These are phyloP conservation scores for Xylariaceae sp. DNA, from an alignment of 2,329 filamentous ascomycete species.

Conservation along the genomic window DNA sequence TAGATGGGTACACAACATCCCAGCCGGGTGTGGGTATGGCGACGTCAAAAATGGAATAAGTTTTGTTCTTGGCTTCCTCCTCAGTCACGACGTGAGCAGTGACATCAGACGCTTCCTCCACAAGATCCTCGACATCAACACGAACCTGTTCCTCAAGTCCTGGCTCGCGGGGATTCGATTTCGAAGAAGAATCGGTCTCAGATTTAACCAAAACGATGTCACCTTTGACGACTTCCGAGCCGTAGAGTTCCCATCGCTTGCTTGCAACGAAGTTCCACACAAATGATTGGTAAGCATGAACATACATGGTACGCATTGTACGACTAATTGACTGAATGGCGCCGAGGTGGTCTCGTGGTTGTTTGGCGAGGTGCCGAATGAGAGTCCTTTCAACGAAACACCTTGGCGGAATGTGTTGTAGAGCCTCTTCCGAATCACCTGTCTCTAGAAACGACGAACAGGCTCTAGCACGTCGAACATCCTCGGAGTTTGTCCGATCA, in stretches of 20 bases:
- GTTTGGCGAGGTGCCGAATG: conserved; percentile 67
- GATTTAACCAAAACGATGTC: conserved; percentile 67
- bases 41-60: conserved; percentile 79
- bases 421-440: conserved; percentile 54
- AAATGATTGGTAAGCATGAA: conserved; percentile 92
- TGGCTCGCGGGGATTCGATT: conserved; percentile 48
- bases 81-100: conserved; percentile 68
- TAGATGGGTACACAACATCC: conserved; percentile 80
- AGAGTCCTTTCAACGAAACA: conserved; percentile 78
- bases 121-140: conserved; percentile 55
- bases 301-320: conserved; percentile 86
- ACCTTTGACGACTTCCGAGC: conserved; percentile 70
- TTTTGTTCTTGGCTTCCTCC: conserved; percentile 72
- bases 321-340: conserved; percentile 77
- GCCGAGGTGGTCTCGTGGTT: conserved; percentile 67
- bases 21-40: conserved; percentile 91
- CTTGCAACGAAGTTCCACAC: conserved; percentile 89
- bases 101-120: conserved; percentile 54
- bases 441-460: conserved; percentile 69
- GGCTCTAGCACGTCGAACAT: conserved; percentile 72
- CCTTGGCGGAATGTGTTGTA: conserved; percentile 68
- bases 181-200: conserved; percentile 26
- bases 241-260: conserved; percentile 73
- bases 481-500: conserved; percentile 60
- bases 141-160: conserved; percentile 61